Evolutionary conservation across 306 rosid genomes (phyloP), one percentile per base, ranked within the genome.

Genomic region (Cucumis hystrix): DNA sequence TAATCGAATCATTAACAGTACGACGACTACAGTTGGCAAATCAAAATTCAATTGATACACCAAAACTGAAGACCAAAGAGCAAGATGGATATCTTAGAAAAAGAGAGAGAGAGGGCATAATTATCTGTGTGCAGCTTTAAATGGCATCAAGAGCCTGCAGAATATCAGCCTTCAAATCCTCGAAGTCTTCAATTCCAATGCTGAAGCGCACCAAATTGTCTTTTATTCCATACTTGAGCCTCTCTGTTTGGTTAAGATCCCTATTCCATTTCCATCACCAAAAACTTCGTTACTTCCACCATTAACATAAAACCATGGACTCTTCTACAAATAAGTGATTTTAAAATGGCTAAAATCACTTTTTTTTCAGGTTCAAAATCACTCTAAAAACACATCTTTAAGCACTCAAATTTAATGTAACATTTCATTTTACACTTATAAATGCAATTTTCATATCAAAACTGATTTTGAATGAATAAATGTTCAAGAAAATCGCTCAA

Each of bases 201-300:
- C 98, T 94, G 90, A 91, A 94, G 25, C 98, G 96, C 80, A 94
- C 95, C 92, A 94, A 82, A 87, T 85, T 94, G 85, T 94, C 98
- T 28, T 75, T 81, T 76, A 94, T 94, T 80, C 96, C 96, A 56
- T 86, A 91, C 89, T 86, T 81, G 0, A 84, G 88, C 86, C 98
- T 93, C 21, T 91, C 89, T 13, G 86, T 21, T 77, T 87, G 88
- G 21, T 86, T 84, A 54, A 89, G 92, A 87, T 93, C 96, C 97
- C 98, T 94, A 84, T 86, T 80, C 67, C 66, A 79, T 71, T 71
- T 33, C 16, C 63, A 77, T 45, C 8, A 57, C 59, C 40, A 66
- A 39, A 66, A 43, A 25, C 0, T 72, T 72, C 1, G 30, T 16
- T 43, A 71, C 41, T 30, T 71, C 70, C 23, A 23, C 23, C 73